Percentiles rank a stretch among this genome's conserved stretches.
Evolutionary conservation across 345 rosid species (phyloP).

Genomic region (Pistacia integerrima): DNA sequence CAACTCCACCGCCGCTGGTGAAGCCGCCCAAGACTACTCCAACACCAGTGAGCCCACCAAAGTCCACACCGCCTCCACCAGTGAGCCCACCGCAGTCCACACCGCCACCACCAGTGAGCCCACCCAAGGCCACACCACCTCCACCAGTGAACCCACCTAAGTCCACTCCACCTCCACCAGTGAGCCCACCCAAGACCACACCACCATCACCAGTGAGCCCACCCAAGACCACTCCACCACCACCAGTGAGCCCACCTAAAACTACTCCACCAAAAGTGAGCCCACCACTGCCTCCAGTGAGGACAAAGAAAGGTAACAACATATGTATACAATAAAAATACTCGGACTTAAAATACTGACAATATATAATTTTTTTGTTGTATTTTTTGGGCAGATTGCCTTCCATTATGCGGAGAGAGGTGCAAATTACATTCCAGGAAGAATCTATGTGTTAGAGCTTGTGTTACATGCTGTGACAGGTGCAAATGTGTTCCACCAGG

Average conservation of each 20-base stretch:
- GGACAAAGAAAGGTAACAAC: neutral
- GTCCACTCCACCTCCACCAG: neutral
- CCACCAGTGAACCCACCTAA: conserved; percentile 15
- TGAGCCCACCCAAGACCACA: conserved; percentile 9
- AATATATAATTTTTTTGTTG: neutral
- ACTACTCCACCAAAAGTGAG: neutral
- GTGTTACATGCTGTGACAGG: conserved; percentile 82
- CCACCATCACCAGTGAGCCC: conserved; percentile 14
- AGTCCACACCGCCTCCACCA: neutral
- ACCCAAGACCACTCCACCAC: conserved; percentile 6
- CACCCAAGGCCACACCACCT: conserved; percentile 16
- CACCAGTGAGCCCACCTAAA: conserved; percentile 5
- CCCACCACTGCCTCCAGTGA: conserved; percentile 17
- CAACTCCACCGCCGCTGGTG: conserved; percentile 24
- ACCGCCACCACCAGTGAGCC: conserved; percentile 23
- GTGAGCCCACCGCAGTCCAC: conserved; percentile 21
- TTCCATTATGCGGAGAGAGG: conserved; percentile 65
- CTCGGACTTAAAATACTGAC: neutral
- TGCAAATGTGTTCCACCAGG: conserved; percentile 99
- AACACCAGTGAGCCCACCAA: conserved; percentile 15
- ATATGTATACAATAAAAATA: no score
- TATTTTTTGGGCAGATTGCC: conserved; percentile 53
- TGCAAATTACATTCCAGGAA: conserved; percentile 76
- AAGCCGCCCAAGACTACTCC: conserved; percentile 16
- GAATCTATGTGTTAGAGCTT: conserved; percentile 70